These are phyloP conservation scores for Triticum urartu DNA, from an alignment of 176 grass and related monocot species.

Conservation along the genomic window DNA sequence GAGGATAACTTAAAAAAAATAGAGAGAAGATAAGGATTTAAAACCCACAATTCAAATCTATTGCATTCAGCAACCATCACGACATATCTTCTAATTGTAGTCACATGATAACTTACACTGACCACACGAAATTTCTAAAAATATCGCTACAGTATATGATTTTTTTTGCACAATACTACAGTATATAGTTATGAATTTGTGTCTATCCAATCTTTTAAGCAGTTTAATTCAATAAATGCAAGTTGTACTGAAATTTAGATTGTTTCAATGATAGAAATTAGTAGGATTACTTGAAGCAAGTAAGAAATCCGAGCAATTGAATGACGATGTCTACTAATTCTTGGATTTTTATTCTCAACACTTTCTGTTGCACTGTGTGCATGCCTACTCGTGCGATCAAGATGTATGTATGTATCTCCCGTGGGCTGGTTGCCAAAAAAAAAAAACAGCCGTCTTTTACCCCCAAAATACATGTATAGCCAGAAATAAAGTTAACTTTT, in stretches of 20 bases:
- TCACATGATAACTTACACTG: neutral
- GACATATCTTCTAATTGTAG: neutral
- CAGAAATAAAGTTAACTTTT: neutral
- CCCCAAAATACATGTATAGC: no score
- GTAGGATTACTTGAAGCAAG: neutral
- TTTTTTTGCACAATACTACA: neutral
- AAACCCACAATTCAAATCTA: no score
- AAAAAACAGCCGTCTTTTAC: no score
- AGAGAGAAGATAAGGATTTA: no score
- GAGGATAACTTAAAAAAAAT: no score
- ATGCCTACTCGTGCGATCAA: neutral
- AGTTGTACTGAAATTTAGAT: conserved; percentile 4
- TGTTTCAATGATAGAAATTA: conserved; percentile 53
- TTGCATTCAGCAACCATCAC: neutral
- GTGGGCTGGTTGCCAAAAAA: no score
- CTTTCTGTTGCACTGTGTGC: neutral
- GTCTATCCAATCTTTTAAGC: neutral
- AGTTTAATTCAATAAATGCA: neutral
- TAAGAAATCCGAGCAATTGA: conserved; percentile 77
- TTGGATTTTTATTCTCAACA: conserved; percentile 22
- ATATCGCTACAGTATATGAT: neutral
- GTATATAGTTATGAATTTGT: neutral
- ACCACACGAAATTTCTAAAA: neutral
- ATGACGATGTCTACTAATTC: conserved; percentile 86
- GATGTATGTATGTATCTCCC: no score